Conservation (phyloP, 2,329 filamentous ascomycete species). For the Scopulariopsis brevicaulis region DNA sequence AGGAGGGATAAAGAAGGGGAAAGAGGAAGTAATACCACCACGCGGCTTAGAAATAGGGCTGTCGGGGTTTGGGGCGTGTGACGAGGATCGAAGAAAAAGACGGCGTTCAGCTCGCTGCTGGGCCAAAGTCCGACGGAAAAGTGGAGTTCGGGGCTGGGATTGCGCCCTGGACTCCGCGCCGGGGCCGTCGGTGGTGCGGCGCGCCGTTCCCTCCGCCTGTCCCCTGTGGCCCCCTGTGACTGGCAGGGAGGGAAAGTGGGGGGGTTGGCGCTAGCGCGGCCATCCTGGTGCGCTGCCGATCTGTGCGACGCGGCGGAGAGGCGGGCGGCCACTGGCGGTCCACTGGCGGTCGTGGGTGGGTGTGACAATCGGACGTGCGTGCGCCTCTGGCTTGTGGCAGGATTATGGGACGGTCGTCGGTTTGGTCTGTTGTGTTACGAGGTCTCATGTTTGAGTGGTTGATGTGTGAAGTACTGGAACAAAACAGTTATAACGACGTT, state of each 20-base stretch:
- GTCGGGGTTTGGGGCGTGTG: background rate
- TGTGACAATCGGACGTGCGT: background rate
- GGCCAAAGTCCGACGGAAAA: background rate
- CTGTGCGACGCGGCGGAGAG: background rate
- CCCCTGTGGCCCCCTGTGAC: background rate
- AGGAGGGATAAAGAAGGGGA: too few relatives aligned
- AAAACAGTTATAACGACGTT: too few relatives aligned
- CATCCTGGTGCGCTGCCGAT: background rate
- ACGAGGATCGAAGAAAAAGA: background rate
- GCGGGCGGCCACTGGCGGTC: too few relatives aligned
- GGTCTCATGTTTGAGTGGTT: too few relatives aligned
- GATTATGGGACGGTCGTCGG: too few relatives aligned
- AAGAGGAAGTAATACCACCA: too few relatives aligned
- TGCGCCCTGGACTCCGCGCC: background rate
- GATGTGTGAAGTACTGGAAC: too few relatives aligned
- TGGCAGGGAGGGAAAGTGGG: background rate
- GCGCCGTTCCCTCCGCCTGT: too few relatives aligned
- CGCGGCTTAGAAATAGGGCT: background rate
- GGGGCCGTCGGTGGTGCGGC: background rate
- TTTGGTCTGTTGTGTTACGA: too few relatives aligned
- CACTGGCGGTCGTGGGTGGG: background rate
- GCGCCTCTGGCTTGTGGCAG: too few relatives aligned
- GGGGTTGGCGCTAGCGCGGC: background rate
- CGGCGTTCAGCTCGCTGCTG: background rate
- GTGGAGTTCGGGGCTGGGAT: background rate